These are phyloP conservation scores for Kwoniella dendrophila DNA, from an alignment of 768 basidiomycete species.

Conservation along the genomic window DNA sequence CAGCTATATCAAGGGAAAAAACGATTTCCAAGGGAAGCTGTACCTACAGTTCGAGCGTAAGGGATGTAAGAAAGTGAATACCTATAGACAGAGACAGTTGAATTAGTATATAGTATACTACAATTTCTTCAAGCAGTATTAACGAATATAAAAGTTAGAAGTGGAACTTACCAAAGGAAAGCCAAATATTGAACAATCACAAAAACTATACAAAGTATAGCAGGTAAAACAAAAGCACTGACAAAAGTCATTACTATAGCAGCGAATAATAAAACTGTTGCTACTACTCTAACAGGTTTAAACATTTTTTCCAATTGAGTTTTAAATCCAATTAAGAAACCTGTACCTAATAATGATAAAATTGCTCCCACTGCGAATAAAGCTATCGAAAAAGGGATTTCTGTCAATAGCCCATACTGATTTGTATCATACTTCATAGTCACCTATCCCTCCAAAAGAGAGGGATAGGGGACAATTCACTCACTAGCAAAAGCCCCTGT, in stretches of 20 bases:
- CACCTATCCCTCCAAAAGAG: background rate
- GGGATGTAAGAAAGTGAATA: slow-evolving; percentile 71
- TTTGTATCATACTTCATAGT: background rate
- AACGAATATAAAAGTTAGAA: background rate
- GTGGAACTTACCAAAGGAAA: slow-evolving; percentile 73
- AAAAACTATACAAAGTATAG: slow-evolving; percentile 60
- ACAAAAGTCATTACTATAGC: slow-evolving; percentile 83
- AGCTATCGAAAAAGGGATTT: slow-evolving; percentile 59
- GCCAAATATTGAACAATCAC: slow-evolving; percentile 90
- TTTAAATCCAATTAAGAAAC: slow-evolving; percentile 45
- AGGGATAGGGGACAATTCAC: slow-evolving; percentile 46
- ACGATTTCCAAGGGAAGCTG: background rate
- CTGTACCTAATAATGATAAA: slow-evolving; percentile 76
- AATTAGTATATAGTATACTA: slow-evolving; percentile 35
- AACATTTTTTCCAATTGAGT: slow-evolving; percentile 91
- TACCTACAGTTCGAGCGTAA: slow-evolving; percentile 66
- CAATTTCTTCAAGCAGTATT: background rate
- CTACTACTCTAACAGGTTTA: slow-evolving; percentile 84
- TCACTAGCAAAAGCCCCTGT: slow-evolving; percentile 72
- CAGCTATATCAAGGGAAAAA: background rate
- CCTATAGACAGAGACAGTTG: slow-evolving; percentile 16
- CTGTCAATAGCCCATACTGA: background rate
- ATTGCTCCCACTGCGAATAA: slow-evolving; percentile 81
- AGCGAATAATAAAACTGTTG: slow-evolving; percentile 74
- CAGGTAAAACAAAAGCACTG: slow-evolving; percentile 69